phyloP scores from a whole-genome alignment of 1,139 yeast genomes.

The Taphrina wiesneri region DNA sequence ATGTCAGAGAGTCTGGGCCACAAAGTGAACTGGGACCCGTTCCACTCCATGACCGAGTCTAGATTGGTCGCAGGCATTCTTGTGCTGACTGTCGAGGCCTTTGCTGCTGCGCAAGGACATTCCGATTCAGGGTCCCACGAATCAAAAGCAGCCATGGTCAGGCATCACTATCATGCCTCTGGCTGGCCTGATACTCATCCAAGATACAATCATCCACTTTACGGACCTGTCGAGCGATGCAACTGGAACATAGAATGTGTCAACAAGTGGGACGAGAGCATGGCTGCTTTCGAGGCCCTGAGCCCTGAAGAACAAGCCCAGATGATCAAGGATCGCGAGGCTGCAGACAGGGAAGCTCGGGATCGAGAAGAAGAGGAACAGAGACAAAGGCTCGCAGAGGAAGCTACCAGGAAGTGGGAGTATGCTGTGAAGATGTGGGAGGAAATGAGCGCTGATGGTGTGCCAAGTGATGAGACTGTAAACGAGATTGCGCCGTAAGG shows the following conservation, averaged over 20 bases:
- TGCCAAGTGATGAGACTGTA: conserved; percentile 14
- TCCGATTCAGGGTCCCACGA: conserved; percentile 33
- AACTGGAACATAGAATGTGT: conserved; percentile 31
- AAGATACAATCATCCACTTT: conserved; percentile 26
- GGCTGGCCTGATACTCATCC: conserved; percentile 33
- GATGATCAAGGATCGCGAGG: conserved; percentile 13
- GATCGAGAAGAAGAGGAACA: conserved; percentile 28
- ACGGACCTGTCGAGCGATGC: conserved; percentile 31
- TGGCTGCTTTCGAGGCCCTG: conserved; percentile 22
- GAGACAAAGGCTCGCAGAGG: conserved; percentile 25
- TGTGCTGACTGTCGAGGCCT: conserved; percentile 29
- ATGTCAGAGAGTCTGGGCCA: conserved; percentile 25
- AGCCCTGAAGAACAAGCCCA: conserved; percentile 25
- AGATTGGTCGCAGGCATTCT: conserved; percentile 29
- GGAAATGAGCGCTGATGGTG: conserved; percentile 26
- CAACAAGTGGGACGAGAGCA: conserved; percentile 24
- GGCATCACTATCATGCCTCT: conserved; percentile 31
- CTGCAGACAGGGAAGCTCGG: conserved; percentile 17
- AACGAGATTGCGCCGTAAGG: not conserved
- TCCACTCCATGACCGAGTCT: conserved; percentile 31
- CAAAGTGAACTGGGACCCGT: conserved; percentile 29
- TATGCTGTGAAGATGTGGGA: conserved; percentile 30
- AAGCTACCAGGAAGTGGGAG: conserved; percentile 30
- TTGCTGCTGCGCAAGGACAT: conserved; percentile 32
- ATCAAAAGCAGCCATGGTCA: conserved; percentile 26